phyloP scores from a whole-genome alignment of 2,329 filamentous ascomycete genomes.

The Fusarium algeriense region DNA sequence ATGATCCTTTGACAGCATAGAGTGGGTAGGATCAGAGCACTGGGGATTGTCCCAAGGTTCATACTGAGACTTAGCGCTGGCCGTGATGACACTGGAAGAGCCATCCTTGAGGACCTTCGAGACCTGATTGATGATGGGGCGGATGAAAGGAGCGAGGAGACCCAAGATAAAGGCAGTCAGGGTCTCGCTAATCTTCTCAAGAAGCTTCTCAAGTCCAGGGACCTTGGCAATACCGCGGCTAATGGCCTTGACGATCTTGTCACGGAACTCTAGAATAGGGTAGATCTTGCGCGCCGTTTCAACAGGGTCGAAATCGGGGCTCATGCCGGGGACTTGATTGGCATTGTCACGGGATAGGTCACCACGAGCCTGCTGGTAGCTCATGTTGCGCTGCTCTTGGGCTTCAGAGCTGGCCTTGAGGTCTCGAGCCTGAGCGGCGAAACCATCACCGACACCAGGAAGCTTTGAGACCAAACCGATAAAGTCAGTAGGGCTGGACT shows the following conservation, averaged over 20 bases:
- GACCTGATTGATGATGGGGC: constrained; percentile 89
- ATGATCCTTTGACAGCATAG: constrained; percentile 86
- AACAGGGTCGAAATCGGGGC: constrained; percentile 80
- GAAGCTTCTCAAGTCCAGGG: constrained; percentile 87
- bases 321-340: constrained; percentile 79
- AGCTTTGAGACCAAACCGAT: constrained; percentile 81
- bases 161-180: constrained; percentile 93
- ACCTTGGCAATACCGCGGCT: constrained; percentile 89
- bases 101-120: constrained; percentile 88
- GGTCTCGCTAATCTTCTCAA: constrained; percentile 94
- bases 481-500: constrained; percentile 66
- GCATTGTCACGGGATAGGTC: constrained; percentile 59
- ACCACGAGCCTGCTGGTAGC: constrained; percentile 49
- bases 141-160: constrained; percentile 89
- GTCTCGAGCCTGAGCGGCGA: constrained; percentile 74
- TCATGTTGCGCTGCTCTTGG: constrained; percentile 70
- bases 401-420: constrained; percentile 72
- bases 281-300: constrained; percentile 87
- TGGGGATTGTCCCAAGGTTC: constrained; percentile 83
- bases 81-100: constrained; percentile 76
- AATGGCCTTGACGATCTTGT: constrained; percentile 91
- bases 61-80: constrained; percentile 79
- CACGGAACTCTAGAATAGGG: constrained; percentile 92
- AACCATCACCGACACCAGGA: constrained; percentile 74
- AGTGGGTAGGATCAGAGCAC: constrained; percentile 84